Base-by-base conservation (phyloP, 192 early-diverging fungal species). In the Anaeromyces robustus region DNA sequence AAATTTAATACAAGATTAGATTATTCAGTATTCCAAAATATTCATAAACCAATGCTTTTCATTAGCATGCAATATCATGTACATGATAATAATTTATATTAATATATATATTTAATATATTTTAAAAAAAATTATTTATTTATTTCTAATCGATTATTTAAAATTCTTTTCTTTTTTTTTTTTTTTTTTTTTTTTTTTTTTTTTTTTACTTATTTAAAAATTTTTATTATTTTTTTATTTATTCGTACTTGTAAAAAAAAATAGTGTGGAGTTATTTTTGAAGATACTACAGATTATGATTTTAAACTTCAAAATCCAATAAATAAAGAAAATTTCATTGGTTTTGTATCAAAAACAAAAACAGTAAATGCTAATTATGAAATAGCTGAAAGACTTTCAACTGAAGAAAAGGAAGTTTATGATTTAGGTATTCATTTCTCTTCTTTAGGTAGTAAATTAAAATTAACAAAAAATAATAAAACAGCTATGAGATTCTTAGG, bases 41-140 rank as follows among this genome's bases (percentile, higher is more conserved):
- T 90, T 37, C 87, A 87, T 59, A 30, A 80, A 17, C 87, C 87
- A 12, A 85, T 86, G 4, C 77, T 90, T 14, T 90, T 90, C 78
- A 59, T 86, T 59, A 83, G 86, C 26, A 87, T 90, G 85, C 89
- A 90, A 82, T 83, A 84, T 80, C 87, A 90, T 29, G 89, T 90
- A 80, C 4, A 81, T 80, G n/a, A 13, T 52, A 9, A 43, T 77
- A 68, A 28, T 13, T 83, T 19, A 29, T 34, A 34, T 34, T 34
- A 7, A 34, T 34, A 34, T 34, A 7, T 34, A 34, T 34, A 34
- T 34, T 34, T 34, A 7, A 7, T 34, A 34, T 7, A 34, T n/a
- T n/a, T n/a, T n/a, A n/a, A n/a, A n/a, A n/a, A n/a, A n/a, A n/a
- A n/a, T n/a, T n/a, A n/a, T n/a, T n/a, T n/a, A n/a, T n/a, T n/a